Evolutionary conservation across 148 eudicot species (phyloP).

Genomic region (Simmondsia chinensis): DNA sequence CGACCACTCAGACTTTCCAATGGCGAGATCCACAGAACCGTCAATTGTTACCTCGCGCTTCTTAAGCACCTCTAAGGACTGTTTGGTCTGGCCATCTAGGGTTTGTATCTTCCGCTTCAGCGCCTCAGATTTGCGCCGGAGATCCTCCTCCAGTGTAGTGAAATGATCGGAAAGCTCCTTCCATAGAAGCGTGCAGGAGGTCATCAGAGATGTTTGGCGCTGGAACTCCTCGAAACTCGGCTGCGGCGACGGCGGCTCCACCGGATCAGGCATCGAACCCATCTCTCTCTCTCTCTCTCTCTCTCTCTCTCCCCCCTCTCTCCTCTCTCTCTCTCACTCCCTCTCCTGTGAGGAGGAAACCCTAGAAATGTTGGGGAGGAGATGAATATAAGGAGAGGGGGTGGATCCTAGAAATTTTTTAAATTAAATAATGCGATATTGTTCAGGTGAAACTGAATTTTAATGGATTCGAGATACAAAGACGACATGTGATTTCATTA

Average conservation of each 20-base stretch:
- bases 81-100: constrained; percentile 52
- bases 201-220: constrained; percentile 83
- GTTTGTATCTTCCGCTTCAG: constrained; percentile 44
- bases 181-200: constrained; percentile 93
- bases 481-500: too few species aligned
- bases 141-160: constrained; percentile 56
- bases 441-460: too few species aligned
- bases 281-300: constrained; percentile 15
- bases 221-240: constrained; percentile 84
- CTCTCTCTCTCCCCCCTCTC: background rate
- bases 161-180: constrained; percentile 95
- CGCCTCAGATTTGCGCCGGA: constrained; percentile 50
- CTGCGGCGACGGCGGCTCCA: constrained; percentile 33
- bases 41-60: constrained; percentile 60
- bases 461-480: too few species aligned
- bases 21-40: constrained; percentile 40
- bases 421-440: too few species aligned
- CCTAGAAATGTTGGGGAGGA: constrained; percentile 12
- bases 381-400: constrained; percentile 7
- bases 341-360: constrained; percentile 11
- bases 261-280: constrained; percentile 82
- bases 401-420: too few species aligned
- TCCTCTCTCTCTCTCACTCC: background rate
- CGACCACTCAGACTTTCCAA: constrained; percentile 37
- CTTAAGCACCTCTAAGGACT: constrained; percentile 40